Evolutionary conservation across 192 early-diverging fungal species (phyloP), one percentile per base, ranked within the genome.

Genomic region (Backusella tarrabulga): DNA sequence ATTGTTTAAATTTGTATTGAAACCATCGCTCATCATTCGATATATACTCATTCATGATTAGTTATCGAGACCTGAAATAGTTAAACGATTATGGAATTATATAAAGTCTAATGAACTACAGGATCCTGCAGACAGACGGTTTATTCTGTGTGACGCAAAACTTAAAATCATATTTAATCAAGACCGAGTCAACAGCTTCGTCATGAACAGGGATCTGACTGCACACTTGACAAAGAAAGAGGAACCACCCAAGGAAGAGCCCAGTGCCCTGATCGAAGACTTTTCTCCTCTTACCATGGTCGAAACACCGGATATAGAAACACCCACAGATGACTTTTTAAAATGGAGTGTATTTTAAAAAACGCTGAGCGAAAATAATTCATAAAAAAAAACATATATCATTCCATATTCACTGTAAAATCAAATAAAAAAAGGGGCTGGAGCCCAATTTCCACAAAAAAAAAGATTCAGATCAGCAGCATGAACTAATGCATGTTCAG

Each of bases 171-270:
- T 91, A 14, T 90, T 91, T 79, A 77, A 78, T 29, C 69, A 81
- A 68, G 83, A 87, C 52, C 36, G 85, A 66, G 81, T 91, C 35
- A 87, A 86, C 63, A 88, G 87, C 42, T 91, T 91, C 70, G 79
- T 79, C 0, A 91, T 91, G 90, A 91, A 90, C 76, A 89, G 86
- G 66, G 80, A 88, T 73, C 73, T 91, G 35, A 81, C 83, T 34
- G 81, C 67, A 34, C 91, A 92, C 73, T 71, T 91, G 34, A 80
- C 81, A 34, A 88, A 88, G 35, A 83, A 74, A 40, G 73, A 74
- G 36, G 73, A 74, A 21, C 40, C 40, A 40, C 21, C n/a, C 35
- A 23, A 23, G 40, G 40, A 70, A 38, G 40, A 38, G 11, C n/a
- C 35, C 21, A 36, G 8, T 36, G 15, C 23, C 38, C 68, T 41